These are phyloP conservation scores for Speleostelium caveatum DNA, from an alignment of 78 protist genomes.

Conservation along the genomic window DNA sequence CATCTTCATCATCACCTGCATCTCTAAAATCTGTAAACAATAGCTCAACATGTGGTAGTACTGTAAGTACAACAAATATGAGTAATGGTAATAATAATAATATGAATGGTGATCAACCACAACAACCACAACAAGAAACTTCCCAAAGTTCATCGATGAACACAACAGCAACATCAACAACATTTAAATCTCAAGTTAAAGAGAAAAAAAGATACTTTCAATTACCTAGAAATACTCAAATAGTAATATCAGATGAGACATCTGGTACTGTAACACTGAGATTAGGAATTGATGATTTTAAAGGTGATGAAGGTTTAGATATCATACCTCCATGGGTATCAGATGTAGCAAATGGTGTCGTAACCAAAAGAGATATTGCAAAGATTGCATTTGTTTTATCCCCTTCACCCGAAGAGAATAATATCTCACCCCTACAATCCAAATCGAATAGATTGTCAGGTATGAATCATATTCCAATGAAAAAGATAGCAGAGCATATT, in stretches of 20 bases:
- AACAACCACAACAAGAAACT: background rate
- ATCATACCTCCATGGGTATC: conserved; percentile 23
- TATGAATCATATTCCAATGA: background rate
- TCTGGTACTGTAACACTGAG: background rate
- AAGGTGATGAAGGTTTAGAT: conserved; percentile 10
- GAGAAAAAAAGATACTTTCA: background rate
- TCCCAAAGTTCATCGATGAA: background rate
- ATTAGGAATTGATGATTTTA: conserved; percentile 22
- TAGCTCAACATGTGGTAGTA: background rate
- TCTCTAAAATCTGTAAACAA: no score
- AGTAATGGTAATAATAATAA: conserved; percentile 3
- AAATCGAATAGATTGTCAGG: background rate
- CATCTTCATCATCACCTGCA: background rate
- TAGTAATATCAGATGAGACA: conserved; percentile 40
- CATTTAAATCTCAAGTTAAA: background rate
- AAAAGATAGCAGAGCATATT: background rate
- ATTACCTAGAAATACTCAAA: conserved; percentile 33
- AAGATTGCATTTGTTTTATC: background rate
- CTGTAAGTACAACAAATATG: background rate
- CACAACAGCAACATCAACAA: background rate
- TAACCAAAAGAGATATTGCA: background rate
- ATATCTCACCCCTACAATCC: background rate
- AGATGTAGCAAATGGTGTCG: background rate
- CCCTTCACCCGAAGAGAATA: background rate
- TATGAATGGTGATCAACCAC: background rate